These are phyloP conservation scores for Colletotrichum sp. DNA, from an alignment of 2,329 filamentous ascomycete genomes.

Conservation along the genomic window DNA sequence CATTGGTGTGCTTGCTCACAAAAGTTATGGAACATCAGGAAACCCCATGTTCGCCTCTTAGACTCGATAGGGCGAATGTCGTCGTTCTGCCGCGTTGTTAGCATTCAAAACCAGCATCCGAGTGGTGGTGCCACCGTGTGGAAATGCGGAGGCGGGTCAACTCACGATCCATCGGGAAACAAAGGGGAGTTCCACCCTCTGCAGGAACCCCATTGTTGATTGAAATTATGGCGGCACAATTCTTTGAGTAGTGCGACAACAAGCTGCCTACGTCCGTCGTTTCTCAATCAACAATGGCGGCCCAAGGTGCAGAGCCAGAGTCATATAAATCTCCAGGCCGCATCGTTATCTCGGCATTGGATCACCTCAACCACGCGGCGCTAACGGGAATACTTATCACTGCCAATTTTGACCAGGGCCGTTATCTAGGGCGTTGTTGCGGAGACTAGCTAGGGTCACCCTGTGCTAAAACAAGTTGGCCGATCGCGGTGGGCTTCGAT, in stretches of 20 bases:
- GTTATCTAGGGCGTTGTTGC: not conserved
- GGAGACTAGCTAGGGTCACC: not conserved
- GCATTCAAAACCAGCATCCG: not conserved
- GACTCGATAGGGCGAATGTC: constrained; percentile 54
- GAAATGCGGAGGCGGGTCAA: not conserved
- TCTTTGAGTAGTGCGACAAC: not conserved
- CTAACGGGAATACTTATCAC: constrained; percentile 1
- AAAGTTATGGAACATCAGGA: constrained; percentile 47
- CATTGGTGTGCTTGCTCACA: constrained; percentile 31
- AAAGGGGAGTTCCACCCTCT: constrained; percentile 30
- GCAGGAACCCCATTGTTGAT: constrained; percentile 27
- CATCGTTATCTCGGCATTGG: not conserved
- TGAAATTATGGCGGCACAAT: not conserved
- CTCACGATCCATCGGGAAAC: constrained; percentile 37
- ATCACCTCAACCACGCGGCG: not conserved
- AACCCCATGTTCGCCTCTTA: constrained; percentile 46
- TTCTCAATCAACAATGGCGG: not conserved
- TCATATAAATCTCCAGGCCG: not conserved
- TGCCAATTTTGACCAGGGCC: not conserved
- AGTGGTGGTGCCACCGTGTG: not conserved
- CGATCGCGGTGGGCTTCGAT: not conserved
- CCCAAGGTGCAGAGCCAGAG: not conserved
- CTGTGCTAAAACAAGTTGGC: not conserved
- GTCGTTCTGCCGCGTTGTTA: constrained; percentile 40
- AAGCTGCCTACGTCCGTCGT: not conserved